Evolutionary conservation across 305 asterid genomes (phyloP), one percentile per base, ranked within the genome.

Genomic region (Fraxinus nigra): DNA sequence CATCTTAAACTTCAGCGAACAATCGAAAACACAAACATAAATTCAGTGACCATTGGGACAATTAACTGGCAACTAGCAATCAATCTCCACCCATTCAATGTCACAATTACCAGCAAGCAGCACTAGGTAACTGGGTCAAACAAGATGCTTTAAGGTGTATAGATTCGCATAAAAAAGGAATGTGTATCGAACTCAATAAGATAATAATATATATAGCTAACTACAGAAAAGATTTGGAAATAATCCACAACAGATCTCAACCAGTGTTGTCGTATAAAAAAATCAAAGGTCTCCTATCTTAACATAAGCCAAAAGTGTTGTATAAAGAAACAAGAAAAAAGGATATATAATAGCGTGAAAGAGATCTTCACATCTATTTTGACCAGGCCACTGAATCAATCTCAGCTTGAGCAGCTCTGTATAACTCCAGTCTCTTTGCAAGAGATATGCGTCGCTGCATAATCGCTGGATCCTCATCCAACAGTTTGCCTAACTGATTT

Each of bases 391-490:
- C 98, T 30, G 92, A 76, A 79, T 96, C 99, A 18, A 96, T 92
- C 92, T 96, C 99, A 4, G 93, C 59, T 88, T 96, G 98, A 76
- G 99, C 99, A 79, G 97, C 72, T 88, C 97, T 92, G 89, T 96
- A 94, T 87, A 94, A 81, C 90, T 96, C 99, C 78, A 96, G 86
- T 85, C 99, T 90, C 91, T 93, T 96, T 4, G 91, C 98, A 28
- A 96, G 81, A 61, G 95, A 89, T 8, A 84, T 10, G 22, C 99
- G 93, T 14, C 97, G 89, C 89, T 96, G 97, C 97, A 92, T 95
- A 75, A 96, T 70, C 7, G 94, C 97, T 4, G 98, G 98, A 89
- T 96, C 99, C 92, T 96, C 99, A 63, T 96, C 98, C 84, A 96
- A 85, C 85, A 96, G 86, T 77, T 78, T 90, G 4, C 98, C 93